Evolutionary conservation across 2,329 filamentous ascomycete species (phyloP), one percentile per base, ranked within the genome.

Genomic region (Gremmenia infestans): DNA sequence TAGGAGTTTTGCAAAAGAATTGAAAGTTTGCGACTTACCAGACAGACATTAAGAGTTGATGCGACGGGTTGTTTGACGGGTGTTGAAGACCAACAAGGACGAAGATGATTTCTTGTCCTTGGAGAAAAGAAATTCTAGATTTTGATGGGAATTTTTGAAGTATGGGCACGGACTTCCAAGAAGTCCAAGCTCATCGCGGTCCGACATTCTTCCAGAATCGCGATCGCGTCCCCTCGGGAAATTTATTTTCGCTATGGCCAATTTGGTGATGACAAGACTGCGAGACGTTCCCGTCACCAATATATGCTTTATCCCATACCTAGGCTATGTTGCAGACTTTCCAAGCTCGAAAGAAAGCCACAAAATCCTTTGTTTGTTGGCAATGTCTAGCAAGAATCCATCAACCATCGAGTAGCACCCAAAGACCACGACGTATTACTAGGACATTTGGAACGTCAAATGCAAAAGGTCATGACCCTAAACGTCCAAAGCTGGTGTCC

Each of bases 331-430:
- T 68, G 19, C 59, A 58, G 8, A 51, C 55, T 48, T 54, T 58
- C 22, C 48, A 50, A 36, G 32, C 52, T 22, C 55, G 55, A 32
- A 57, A 37, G 39, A 53, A 57, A 17, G 53, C 40, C n/a, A 37
- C 43, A 12, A 48, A 58, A 49, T 37, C 58, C 22, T 62, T 61
- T 57, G 49, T 67, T 15, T 69, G 66, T 52, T 65, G 61, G 59
- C 58, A 57, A 59, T 69, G 66, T 57, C 50, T 60, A 7, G 54
- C 60, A 48, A 65, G 53, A 58, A 42, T 53, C 28, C 50, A 50
- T 51, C 50, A 51, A 4, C 17, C 19, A 25, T 47, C 45, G 7
- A 8, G 23, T 47, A 5, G 5, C 23, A 45, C 9, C 19, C 15
- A 40, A 7, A n/a, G 14, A 17, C 39, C 39, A 40, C 39, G 43